Percentiles rank a stretch among this genome's conserved stretches.
phyloP scores from a whole-genome alignment of 2,329 filamentous ascomycete genomes.

The Pyrenochaeta sp. region DNA sequence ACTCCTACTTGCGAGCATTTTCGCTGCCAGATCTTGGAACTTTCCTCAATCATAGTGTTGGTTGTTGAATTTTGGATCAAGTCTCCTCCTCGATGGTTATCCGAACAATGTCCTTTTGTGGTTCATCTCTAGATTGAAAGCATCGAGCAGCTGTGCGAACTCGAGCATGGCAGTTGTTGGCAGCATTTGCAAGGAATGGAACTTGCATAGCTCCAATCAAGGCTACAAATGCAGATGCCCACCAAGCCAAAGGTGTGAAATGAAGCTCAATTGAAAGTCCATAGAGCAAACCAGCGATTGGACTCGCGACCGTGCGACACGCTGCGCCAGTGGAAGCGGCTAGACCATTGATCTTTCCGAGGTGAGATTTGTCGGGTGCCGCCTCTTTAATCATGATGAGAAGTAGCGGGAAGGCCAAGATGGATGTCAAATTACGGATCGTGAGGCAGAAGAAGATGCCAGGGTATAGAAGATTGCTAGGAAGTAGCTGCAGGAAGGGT shows the following conservation, averaged over 20 bases:
- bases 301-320: constrained; percentile 73
- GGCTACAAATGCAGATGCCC: constrained; percentile 64
- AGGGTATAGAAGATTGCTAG: constrained; percentile 60
- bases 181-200: constrained; percentile 58
- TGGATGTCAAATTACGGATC: constrained; percentile 72
- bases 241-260: constrained; percentile 70
- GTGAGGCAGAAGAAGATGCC: constrained; percentile 72
- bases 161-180: constrained; percentile 40
- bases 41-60: background rate
- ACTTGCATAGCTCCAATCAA: constrained; percentile 64
- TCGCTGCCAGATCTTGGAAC: too few relatives aligned
- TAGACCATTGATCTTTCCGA: constrained; percentile 76
- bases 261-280: constrained; percentile 64
- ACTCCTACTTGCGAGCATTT: too few relatives aligned
- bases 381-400: constrained; percentile 78
- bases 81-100: constrained; percentile 35
- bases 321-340: constrained; percentile 76
- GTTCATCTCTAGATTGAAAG: constrained; percentile 24
- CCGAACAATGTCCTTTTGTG: constrained; percentile 28
- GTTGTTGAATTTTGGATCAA: background rate
- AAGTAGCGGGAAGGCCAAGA: constrained; percentile 72
- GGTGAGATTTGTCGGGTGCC: constrained; percentile 65
- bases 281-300: constrained; percentile 72
- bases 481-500: constrained; percentile 70
- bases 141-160: constrained; percentile 32